Conservation (phyloP, 108 stramenopile genomes). For the Skeletonema menzelii region DNA sequence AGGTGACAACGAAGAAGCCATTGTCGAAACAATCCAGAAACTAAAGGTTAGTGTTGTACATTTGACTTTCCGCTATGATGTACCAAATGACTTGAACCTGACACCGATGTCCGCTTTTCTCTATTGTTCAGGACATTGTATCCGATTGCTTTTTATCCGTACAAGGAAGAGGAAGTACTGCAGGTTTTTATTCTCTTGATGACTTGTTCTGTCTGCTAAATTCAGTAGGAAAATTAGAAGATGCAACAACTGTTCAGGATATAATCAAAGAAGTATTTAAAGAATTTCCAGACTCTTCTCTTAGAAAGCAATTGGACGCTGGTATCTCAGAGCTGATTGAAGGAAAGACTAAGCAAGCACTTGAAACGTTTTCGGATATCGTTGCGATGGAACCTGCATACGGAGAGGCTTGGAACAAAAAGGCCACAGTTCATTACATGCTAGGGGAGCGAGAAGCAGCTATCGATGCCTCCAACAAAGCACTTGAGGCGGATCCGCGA, state of each 20-base stretch:
- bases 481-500: slow-evolving; percentile 52
- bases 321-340: slow-evolving; percentile 58
- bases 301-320: slow-evolving; percentile 55
- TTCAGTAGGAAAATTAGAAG: slow-evolving; percentile 48
- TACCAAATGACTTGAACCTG: background rate
- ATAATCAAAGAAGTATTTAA: slow-evolving; percentile 74
- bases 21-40: slow-evolving; percentile 4
- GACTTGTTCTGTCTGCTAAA: slow-evolving; percentile 55
- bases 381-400: slow-evolving; percentile 63
- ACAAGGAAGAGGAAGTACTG: slow-evolving; percentile 14
- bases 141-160: slow-evolving; percentile 18
- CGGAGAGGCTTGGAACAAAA: slow-evolving; percentile 78
- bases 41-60: slow-evolving; percentile 17
- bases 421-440: slow-evolving; percentile 51
- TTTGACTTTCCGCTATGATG: background rate
- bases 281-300: slow-evolving; percentile 46
- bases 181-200: slow-evolving; percentile 50
- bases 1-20: slow-evolving; percentile 34
- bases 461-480: slow-evolving; percentile 52
- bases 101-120: slow-evolving; percentile 20
- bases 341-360: slow-evolving; percentile 60
- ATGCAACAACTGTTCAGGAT: slow-evolving; percentile 58
- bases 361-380: slow-evolving; percentile 48
- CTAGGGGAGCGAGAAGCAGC: slow-evolving; percentile 59
- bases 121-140: slow-evolving; percentile 38